Conservation (phyloP, 2,329 filamentous ascomycete genomes). For the Neodidymelliopsis sp. region DNA sequence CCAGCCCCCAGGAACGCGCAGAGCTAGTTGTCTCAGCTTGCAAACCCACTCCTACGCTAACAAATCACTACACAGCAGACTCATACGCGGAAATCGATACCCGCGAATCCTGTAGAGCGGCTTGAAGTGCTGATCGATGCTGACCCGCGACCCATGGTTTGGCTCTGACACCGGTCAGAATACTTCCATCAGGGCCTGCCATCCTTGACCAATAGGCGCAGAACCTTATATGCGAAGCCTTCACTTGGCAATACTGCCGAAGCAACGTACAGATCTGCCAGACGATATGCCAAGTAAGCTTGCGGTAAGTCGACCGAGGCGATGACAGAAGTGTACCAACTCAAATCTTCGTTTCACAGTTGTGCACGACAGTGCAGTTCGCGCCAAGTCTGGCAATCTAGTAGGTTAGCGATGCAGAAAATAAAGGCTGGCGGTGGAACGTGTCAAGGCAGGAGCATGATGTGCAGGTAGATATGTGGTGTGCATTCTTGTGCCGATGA, state of each 20-base stretch:
- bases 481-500: constrained; percentile 21
- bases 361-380: constrained; percentile 1
- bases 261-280: not conserved
- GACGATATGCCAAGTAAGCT: not conserved
- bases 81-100: constrained; percentile 1
- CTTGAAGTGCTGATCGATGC: constrained; percentile 15
- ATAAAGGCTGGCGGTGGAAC: not conserved
- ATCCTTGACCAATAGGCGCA: not conserved
- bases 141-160: constrained; percentile 10
- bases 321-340: not conserved
- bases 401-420: not conserved
- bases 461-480: constrained; percentile 14
- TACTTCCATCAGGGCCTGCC: not conserved
- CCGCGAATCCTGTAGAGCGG: constrained; percentile 1
- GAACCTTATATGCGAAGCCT: constrained; percentile 15
- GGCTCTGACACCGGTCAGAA: constrained; percentile 10
- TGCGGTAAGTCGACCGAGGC: not conserved
- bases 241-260: constrained; percentile 3
- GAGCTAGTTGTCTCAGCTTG: too few relatives aligned
- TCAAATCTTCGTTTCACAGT: constrained; percentile 8
- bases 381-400: not conserved
- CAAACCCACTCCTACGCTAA: too few relatives aligned
- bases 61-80: too few relatives aligned
- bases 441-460: not conserved
- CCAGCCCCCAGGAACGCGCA: constrained; percentile 16